A percentile compares a stretch with the other conserved stretches of the same genome.
These are phyloP conservation scores for Trichomonas gallinae DNA, from an alignment of 208 protist species.

Conservation along the genomic window DNA sequence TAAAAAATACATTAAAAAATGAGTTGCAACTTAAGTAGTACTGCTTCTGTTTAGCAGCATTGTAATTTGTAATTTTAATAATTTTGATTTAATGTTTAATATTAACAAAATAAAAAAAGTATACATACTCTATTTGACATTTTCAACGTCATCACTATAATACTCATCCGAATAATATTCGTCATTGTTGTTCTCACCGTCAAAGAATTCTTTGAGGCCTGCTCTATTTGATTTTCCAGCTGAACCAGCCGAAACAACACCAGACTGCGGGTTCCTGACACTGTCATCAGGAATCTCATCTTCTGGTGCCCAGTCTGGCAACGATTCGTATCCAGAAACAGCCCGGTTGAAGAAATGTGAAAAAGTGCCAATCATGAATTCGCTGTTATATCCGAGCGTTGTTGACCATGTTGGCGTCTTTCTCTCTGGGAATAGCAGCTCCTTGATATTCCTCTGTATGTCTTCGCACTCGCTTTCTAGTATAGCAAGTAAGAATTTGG, in stretches of 20 bases:
- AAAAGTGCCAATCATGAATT: neutral
- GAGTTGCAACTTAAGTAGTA: too few relatives aligned
- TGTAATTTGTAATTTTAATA: too few relatives aligned
- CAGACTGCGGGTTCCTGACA: neutral
- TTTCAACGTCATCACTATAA: neutral
- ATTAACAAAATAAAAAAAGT: too few relatives aligned
- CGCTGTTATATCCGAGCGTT: neutral
- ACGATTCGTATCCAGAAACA: neutral
- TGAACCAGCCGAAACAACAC: neutral
- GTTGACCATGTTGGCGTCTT: neutral
- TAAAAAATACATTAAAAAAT: too few relatives aligned
- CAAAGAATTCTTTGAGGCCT: neutral
- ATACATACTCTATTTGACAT: neutral
- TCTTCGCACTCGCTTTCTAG: neutral
- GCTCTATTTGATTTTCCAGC: neutral
- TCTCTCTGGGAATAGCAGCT: neutral
- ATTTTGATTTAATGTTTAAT: too few relatives aligned
- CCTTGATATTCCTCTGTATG: neutral
- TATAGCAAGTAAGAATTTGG: neutral
- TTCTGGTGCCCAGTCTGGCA: neutral
- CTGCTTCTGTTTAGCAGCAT: too few relatives aligned
- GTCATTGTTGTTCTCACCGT: neutral
- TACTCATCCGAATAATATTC: neutral
- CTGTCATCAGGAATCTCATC: neutral
- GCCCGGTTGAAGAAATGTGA: neutral